Conservation (phyloP, 2,329 filamentous ascomycete species). For the Aschersonia sp. region DNA sequence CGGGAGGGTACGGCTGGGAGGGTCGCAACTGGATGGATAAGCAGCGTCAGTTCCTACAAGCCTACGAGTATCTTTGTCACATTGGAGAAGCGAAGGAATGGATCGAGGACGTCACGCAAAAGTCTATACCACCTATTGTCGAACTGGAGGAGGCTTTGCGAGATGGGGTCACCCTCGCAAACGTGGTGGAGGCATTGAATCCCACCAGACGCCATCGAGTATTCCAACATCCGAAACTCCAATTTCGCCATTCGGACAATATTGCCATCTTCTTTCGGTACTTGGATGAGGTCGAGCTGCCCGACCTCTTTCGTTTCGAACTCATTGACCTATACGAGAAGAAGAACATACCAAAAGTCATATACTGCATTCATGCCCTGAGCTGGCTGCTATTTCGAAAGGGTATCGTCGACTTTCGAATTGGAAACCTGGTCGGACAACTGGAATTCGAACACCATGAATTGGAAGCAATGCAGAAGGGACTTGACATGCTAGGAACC, state of each 20-base stretch:
- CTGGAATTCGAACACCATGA: constrained; percentile 97
- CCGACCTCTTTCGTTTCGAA: constrained; percentile 93
- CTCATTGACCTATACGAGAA: constrained; percentile 97
- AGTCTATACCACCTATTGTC: constrained; percentile 78
- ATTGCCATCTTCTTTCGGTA: constrained; percentile 94
- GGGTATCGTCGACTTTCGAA: constrained; percentile 87
- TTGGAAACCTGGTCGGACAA: constrained; percentile 91
- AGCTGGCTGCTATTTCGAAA: constrained; percentile 96
- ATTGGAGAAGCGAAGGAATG: constrained; percentile 98
- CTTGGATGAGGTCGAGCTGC: constrained; percentile 78
- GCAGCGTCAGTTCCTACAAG: constrained; percentile 87
- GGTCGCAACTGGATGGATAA: constrained; percentile 97
- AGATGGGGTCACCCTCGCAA: constrained; percentile 86
- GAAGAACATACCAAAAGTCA: constrained; percentile 98
- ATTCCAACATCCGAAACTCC: constrained; percentile 70
- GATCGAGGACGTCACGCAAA: constrained; percentile 85
- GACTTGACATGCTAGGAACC: constrained; percentile 84
- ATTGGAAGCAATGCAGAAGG: constrained; percentile 91
- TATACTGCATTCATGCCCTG: constrained; percentile 93
- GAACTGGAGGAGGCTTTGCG: constrained; percentile 84
- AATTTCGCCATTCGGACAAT: constrained; percentile 94
- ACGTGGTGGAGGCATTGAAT: constrained; percentile 81
- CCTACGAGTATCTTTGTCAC: constrained; percentile 96
- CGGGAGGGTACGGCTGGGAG: constrained; percentile 54
- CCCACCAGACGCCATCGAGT: constrained; percentile 65